These are phyloP conservation scores for Ettlia oleoabundans DNA, from an alignment of 139 green algal species.

Conservation along the genomic window DNA sequence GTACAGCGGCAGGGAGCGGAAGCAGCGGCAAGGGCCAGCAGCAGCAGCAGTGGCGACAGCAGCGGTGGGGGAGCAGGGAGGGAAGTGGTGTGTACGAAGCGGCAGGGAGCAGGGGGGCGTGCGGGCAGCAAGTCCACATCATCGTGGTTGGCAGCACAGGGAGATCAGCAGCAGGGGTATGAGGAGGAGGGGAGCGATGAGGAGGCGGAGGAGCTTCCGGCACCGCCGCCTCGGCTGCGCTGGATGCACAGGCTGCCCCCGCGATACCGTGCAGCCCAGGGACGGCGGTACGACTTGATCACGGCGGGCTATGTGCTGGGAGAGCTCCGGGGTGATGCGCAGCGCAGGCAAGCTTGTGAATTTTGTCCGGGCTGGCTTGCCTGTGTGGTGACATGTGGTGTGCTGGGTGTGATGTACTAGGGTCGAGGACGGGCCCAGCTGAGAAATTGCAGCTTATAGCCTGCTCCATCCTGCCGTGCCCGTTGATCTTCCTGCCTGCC, in stretches of 20 bases:
- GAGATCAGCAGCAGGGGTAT: not conserved
- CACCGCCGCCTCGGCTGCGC: slow-evolving; percentile 25
- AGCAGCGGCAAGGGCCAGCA: not conserved
- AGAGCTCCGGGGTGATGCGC: slow-evolving; percentile 51
- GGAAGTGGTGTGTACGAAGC: too few relatives aligned
- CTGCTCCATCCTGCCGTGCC: too few relatives aligned
- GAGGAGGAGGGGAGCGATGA: not conserved
- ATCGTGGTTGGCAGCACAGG: not conserved
- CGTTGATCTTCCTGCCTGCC: too few relatives aligned
- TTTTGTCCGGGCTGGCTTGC: too few relatives aligned
- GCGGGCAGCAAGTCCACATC: too few relatives aligned
- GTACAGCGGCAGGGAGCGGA: not conserved
- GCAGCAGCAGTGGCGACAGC: not conserved
- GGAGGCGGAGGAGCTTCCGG: not conserved
- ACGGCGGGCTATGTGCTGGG: slow-evolving; percentile 70
- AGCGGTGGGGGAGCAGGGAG: not conserved
- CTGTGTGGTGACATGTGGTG: too few relatives aligned
- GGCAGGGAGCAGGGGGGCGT: too few relatives aligned
- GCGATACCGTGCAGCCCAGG: not conserved
- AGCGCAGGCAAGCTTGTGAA: too few relatives aligned
- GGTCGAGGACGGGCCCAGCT: too few relatives aligned
- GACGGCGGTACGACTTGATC: slow-evolving; percentile 64
- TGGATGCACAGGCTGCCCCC: slow-evolving; percentile 27
- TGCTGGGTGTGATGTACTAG: too few relatives aligned
- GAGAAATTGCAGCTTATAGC: too few relatives aligned